Evolutionary conservation across 495 filamentous ascomycete species (phyloP).

Genomic region (Pseudomonodictys pantanalensis): DNA sequence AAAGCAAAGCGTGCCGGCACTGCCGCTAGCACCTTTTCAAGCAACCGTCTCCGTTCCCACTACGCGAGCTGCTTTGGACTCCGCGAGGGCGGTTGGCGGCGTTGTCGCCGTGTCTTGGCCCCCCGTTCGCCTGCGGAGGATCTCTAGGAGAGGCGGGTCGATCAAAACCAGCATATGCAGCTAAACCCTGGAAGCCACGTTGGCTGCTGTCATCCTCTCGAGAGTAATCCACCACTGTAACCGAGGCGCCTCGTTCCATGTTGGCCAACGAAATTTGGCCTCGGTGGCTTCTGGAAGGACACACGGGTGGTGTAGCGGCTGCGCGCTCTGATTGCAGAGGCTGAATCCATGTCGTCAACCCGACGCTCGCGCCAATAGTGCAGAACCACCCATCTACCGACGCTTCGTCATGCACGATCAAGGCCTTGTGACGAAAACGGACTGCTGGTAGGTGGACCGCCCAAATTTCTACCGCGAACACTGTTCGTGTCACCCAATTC

Average conservation of each 20-base stretch:
- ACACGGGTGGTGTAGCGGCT: no score
- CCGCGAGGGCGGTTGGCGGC: slow-evolving; percentile 30
- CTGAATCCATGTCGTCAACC: no score
- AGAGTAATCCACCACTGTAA: slow-evolving; percentile 1
- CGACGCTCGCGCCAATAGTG: no score
- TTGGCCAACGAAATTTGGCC: no score
- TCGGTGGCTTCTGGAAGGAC: no score
- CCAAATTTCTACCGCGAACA: no score
- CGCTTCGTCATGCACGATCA: no score
- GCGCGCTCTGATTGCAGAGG: no score
- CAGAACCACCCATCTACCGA: no score
- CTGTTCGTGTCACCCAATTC: no score
- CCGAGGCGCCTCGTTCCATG: slow-evolving; percentile 4
- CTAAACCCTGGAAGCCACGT: slow-evolving; percentile 36
- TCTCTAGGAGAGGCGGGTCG: slow-evolving; percentile 31
- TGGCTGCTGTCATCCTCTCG: slow-evolving; percentile 26
- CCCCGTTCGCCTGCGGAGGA: slow-evolving; percentile 27
- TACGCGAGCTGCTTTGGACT: slow-evolving; percentile 18
- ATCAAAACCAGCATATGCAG: slow-evolving; percentile 34
- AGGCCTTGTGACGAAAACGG: no score
- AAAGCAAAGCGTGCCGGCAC: slow-evolving; percentile 10
- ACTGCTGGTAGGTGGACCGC: no score
- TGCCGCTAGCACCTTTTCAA: slow-evolving; percentile 20
- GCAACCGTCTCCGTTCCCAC: slow-evolving; percentile 16
- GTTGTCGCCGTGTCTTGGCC: slow-evolving; percentile 29